A percentile compares a stretch with the other conserved stretches of the same genome.
phyloP scores from a whole-genome alignment of 2,329 filamentous ascomycete genomes.

The Chalara sp. region DNA sequence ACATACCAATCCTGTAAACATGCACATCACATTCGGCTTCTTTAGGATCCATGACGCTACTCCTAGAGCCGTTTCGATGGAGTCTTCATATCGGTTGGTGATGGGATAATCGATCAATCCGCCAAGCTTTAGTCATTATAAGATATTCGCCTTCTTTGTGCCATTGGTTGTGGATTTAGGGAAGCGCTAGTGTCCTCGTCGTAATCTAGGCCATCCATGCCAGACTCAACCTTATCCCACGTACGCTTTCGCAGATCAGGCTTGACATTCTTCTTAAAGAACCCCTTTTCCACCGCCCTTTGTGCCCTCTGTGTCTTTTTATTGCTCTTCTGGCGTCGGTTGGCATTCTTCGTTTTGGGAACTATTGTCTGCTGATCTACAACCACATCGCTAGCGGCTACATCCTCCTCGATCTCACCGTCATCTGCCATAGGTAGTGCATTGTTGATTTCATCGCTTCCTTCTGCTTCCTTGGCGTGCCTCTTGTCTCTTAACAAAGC shows the following conservation, averaged over 20 bases:
- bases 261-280: constrained; percentile 38
- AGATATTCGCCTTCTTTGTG: constrained; percentile 39
- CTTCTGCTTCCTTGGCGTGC: constrained; percentile 18
- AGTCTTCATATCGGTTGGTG: too few relatives aligned
- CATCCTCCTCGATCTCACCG: constrained; percentile 11
- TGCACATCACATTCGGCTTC: too few relatives aligned
- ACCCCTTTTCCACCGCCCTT: constrained; percentile 19
- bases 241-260: constrained; percentile 59
- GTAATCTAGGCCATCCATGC: constrained; percentile 54
- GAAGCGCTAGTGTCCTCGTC: constrained; percentile 34
- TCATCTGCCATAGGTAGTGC: background rate
- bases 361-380: constrained; percentile 4
- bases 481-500: constrained; percentile 51
- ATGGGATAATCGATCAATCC: too few relatives aligned
- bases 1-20: background rate
- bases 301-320: constrained; percentile 18
- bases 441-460: background rate
- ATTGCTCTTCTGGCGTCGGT: constrained; percentile 5
- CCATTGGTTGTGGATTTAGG: constrained; percentile 19
- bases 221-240: constrained; percentile 58
- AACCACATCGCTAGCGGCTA: constrained; percentile 13
- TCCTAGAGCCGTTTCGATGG: too few relatives aligned
- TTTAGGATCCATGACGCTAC: background rate
- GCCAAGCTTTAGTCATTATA: constrained; percentile 36
- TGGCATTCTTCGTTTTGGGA: constrained; percentile 1